Percentiles rank a stretch among this genome's conserved stretches.
Evolutionary conservation across 1,284 basidiomycete species (phyloP).

Genomic region (Ceraceosorus bombacis): DNA sequence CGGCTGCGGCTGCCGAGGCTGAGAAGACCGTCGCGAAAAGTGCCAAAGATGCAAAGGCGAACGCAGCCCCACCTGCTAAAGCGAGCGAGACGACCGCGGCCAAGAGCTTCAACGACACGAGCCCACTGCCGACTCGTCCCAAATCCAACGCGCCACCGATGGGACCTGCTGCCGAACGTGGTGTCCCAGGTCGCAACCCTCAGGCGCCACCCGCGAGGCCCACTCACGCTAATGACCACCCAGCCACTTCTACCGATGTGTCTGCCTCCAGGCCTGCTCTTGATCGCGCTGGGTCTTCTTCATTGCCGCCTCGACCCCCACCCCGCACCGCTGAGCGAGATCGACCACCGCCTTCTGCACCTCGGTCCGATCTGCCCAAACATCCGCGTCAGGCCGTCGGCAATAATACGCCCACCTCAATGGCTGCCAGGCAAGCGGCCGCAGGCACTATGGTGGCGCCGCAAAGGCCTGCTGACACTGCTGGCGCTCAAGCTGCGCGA

Average conservation of each 20-base stretch:
- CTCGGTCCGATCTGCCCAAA: background rate
- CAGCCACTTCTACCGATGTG: background rate
- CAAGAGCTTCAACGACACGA: background rate
- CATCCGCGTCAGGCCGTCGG: background rate
- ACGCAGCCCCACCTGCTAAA: too few species aligned
- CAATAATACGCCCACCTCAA: background rate
- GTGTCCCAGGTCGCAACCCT: background rate
- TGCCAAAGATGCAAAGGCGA: too few species aligned
- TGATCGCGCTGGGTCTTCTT: background rate
- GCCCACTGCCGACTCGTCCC: background rate
- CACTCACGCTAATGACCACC: background rate
- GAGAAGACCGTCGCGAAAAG: too few species aligned
- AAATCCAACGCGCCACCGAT: background rate
- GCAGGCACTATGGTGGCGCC: constrained; percentile 20
- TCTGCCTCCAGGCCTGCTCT: constrained; percentile 2
- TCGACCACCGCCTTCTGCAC: background rate
- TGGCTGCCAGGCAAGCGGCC: constrained; percentile 16
- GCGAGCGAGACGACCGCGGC: background rate
- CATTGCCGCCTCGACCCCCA: too few species aligned
- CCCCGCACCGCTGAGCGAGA: background rate
- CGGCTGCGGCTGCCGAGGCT: background rate
- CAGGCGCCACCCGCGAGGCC: background rate
- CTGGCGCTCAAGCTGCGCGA: constrained; percentile 12
- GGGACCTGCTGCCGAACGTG: background rate
- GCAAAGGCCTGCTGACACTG: constrained; percentile 8